phyloP scores from a whole-genome alignment of 2,329 filamentous ascomycete species.

The Hypoxylon sp. region DNA sequence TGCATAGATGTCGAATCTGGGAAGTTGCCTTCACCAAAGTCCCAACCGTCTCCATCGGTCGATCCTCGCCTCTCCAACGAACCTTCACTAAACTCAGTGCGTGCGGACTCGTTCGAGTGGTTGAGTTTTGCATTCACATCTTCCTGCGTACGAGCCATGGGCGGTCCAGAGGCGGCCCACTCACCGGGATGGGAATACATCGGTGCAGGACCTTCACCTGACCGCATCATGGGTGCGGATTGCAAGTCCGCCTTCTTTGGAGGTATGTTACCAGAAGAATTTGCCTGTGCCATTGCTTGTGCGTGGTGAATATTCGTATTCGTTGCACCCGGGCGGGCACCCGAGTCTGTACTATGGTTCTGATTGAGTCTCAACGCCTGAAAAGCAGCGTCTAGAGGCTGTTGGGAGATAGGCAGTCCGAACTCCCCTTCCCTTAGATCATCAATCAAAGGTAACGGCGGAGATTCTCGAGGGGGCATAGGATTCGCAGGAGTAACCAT shows the following conservation, averaged over 20 bases:
- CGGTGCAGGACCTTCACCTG: conserved; percentile 62
- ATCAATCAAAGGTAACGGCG: conserved; percentile 69
- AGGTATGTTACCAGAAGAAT: conserved; percentile 50
- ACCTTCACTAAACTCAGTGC: conserved; percentile 58
- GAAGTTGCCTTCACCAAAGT: conserved; percentile 85
- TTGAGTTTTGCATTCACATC: conserved; percentile 51
- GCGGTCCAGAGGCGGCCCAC: conserved; percentile 48
- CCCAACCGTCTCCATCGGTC: conserved; percentile 83
- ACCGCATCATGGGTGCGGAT: conserved; percentile 66
- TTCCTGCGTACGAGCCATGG: conserved; percentile 46
- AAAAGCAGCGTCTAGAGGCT: conserved; percentile 55
- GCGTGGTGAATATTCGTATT: conserved; percentile 70
- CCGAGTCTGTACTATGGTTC: conserved; percentile 70
- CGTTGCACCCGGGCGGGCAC: conserved; percentile 64
- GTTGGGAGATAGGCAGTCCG: conserved; percentile 60
- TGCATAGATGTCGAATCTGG: conserved; percentile 66
- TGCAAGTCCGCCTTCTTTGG: conserved; percentile 58
- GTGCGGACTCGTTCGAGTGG: conserved; percentile 58
- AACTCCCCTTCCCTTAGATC: conserved; percentile 71
- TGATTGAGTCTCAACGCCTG: conserved; percentile 58
- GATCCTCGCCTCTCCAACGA: conserved; percentile 62
- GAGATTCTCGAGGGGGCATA: conserved; percentile 73
- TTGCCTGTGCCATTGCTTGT: conserved; percentile 62
- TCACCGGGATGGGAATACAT: conserved; percentile 55
- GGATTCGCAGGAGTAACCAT: conserved; percentile 77